Evolutionary conservation across 2,329 filamentous ascomycete species (phyloP).

Genomic region (Epichloe coenophiala): DNA sequence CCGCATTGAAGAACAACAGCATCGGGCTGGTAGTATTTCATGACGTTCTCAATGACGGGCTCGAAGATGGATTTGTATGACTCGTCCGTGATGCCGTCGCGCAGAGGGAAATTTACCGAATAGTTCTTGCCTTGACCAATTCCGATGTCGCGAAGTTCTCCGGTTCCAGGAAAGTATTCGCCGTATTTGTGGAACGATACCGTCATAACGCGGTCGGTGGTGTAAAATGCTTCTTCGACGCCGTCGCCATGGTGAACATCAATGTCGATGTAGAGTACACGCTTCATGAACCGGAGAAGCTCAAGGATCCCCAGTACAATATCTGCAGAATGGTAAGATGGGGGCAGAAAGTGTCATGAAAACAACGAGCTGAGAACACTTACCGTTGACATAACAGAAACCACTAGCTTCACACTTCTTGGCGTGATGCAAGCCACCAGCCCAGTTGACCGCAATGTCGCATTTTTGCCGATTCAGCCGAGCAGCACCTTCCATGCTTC

Average conservation of each 20-base stretch:
- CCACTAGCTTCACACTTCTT: constrained; percentile 94
- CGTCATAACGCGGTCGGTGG: constrained; percentile 84
- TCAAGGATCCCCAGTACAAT: constrained; percentile 94
- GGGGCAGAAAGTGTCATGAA: constrained; percentile 1
- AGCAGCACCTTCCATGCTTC: constrained; percentile 84
- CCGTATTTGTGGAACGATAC: constrained; percentile 95
- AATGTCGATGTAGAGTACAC: constrained; percentile 96
- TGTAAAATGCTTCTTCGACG: constrained; percentile 87
- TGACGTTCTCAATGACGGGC: constrained; percentile 73
- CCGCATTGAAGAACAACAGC: constrained; percentile 94
- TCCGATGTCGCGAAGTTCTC: constrained; percentile 73
- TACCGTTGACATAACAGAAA: constrained; percentile 97
- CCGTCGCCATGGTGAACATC: constrained; percentile 91
- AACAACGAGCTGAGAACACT: constrained; percentile 15
- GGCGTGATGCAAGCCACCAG: constrained; percentile 89
- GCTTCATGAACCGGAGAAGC: constrained; percentile 76
- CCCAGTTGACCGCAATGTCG: constrained; percentile 98
- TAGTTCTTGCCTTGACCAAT: constrained; percentile 83
- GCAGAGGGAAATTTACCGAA: constrained; percentile 78
- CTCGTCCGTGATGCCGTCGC: constrained; percentile 80
- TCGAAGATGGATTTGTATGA: constrained; percentile 89
- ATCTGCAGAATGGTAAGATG: constrained; percentile 37
- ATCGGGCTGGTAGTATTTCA: constrained; percentile 76
- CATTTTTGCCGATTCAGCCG: constrained; percentile 83
- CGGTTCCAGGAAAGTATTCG: constrained; percentile 88